A percentile compares a stretch with the other conserved stretches of the same genome.
These are phyloP conservation scores for Solanum lycopersicoides DNA, from an alignment of 257 asterid species.

Conservation along the genomic window DNA sequence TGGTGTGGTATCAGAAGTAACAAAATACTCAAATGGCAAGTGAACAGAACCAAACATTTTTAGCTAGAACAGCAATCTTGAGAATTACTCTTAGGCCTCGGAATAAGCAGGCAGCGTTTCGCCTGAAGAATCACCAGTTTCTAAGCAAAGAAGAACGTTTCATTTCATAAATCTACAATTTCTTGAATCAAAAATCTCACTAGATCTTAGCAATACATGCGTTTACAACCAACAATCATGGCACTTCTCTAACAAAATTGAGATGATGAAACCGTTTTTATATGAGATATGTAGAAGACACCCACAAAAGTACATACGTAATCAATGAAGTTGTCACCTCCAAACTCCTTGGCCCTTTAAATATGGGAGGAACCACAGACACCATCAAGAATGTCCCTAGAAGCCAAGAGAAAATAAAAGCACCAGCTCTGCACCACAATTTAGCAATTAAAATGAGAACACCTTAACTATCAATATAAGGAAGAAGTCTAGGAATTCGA, in stretches of 20 bases:
- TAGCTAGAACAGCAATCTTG: neutral
- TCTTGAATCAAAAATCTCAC: neutral
- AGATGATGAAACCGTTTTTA: neutral
- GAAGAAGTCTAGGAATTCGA: neutral
- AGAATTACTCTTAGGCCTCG: neutral
- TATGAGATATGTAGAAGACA: conserved; percentile 52
- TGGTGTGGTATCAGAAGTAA: neutral
- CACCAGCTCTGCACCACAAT: conserved; percentile 59
- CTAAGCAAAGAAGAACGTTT: neutral
- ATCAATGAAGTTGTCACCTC: conserved; percentile 91
- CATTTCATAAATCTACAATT: neutral
- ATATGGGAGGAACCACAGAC: conserved; percentile 87
- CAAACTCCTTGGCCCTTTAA: conserved; percentile 80
- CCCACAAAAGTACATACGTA: conserved; percentile 83
- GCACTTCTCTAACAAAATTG: conserved; percentile 27
- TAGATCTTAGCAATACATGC: neutral
- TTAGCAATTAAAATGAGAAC: neutral
- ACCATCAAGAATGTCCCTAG: conserved; percentile 96
- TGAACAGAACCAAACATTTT: neutral
- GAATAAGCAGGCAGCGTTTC: neutral
- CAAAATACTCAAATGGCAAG: neutral
- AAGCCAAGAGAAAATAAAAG: conserved; percentile 78
- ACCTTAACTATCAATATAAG: neutral
- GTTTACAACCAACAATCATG: neutral
- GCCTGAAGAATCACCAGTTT: neutral